Evolutionary conservation across 441 rosid species (phyloP), one percentile per base, ranked within the genome.

Genomic region (Aleurites moluccanus): DNA sequence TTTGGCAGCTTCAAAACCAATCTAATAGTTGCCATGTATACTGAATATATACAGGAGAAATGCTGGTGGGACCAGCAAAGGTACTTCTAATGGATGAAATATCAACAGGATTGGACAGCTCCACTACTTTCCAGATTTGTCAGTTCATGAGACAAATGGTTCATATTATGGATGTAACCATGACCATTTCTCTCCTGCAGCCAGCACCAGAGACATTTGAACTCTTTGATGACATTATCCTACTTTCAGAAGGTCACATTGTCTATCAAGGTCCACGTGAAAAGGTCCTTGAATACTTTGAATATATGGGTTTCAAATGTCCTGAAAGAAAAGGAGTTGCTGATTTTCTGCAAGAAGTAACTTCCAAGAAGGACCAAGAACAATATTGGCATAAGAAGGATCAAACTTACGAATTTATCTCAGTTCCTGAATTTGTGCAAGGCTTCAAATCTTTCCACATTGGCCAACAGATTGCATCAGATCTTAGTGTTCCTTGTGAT

Each of bases 121-220:
- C 95, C 61, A 94, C 98, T 40, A 92, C 97, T 28, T 94, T 86
- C 67, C 96, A 86, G 79, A 92, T 93, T 52, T 86, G 91, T 81
- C 86, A 82, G 85, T 90, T 80, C 88, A 81, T 94, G 94, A 87
- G 87, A 78, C 98, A 94, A 75, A 75, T 92, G 92, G 98, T 91
- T 72, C 97, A 94, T 77, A 86, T 90, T 57, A 83, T 89, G 76
- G 97, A 94, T 79, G 86, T 87, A 60, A 94, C 98, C 0, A 90
- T 88, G 95, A 70, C 85, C 14, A 85, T 90, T 52, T 86, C 97
- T 40, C 98, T 94, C 80, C 84, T 94, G 14, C 97, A 94, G 77
- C 98, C 98, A 57, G 92, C 98, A 72, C 99, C 96, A 2, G 99
- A 95, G 86, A 89, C 97, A 1, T 95, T 85, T 63, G 90, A 90